Conservation (phyloP, 768 basidiomycete species). For the Tricholoma sp. region DNA sequence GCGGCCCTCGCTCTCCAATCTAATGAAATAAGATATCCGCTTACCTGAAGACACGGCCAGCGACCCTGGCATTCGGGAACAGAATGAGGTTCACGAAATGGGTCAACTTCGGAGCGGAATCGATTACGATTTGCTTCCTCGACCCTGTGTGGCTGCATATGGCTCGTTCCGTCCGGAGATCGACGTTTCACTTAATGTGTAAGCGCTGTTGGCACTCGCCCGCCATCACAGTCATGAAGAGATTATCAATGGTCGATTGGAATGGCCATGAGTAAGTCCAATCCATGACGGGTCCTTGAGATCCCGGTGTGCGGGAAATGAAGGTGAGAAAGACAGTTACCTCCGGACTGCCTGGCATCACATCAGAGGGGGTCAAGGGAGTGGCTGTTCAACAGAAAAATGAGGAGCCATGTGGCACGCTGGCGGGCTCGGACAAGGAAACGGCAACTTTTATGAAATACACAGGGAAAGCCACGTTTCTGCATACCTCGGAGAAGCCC, state of each 20-base stretch:
- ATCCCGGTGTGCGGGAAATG: background rate
- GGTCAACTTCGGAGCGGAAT: background rate
- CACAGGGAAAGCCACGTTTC: constrained; percentile 1
- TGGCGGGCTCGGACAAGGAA: background rate
- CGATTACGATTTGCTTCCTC: background rate
- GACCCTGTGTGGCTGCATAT: background rate
- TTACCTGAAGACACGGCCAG: background rate
- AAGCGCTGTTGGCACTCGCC: background rate
- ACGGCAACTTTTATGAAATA: background rate
- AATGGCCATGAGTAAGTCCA: background rate
- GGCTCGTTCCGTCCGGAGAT: background rate
- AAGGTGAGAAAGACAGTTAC: background rate
- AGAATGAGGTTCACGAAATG: background rate
- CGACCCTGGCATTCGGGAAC: background rate
- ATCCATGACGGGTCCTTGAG: background rate
- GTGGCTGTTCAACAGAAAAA: background rate
- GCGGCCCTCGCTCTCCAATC: background rate
- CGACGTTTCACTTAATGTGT: background rate
- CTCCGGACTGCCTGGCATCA: background rate
- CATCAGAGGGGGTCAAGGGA: background rate
- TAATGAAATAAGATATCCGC: no score
- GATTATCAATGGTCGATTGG: background rate
- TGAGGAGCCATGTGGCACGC: background rate
- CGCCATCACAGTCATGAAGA: background rate
- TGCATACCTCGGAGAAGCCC: constrained; percentile 3